Conservation (phyloP, 2,329 filamentous ascomycete genomes). For the Cercospora nicotianae region DNA sequence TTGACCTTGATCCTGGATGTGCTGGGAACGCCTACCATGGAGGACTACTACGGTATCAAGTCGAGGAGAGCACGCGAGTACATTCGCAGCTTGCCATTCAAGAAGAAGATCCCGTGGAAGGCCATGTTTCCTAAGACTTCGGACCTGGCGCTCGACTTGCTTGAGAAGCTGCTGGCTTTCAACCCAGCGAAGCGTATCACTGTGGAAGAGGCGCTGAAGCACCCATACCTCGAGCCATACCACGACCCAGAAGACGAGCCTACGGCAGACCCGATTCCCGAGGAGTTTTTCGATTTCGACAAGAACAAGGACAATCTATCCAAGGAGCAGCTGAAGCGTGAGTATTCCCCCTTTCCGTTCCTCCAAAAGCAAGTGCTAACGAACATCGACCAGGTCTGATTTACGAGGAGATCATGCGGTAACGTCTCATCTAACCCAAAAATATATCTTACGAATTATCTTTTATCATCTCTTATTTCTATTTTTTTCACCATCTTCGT, state of each 20-base stretch:
- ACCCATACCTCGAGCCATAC: constrained; percentile 97
- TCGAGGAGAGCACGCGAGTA: constrained; percentile 95
- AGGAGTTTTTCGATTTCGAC: constrained; percentile 99
- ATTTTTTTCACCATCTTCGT: constrained; percentile 5
- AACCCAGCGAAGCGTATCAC: constrained; percentile 99
- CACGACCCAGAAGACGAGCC: constrained; percentile 99
- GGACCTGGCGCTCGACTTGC: constrained; percentile 87
- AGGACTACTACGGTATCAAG: constrained; percentile 99
- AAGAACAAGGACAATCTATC: constrained; percentile 99
- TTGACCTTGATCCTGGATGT: constrained; percentile 95
- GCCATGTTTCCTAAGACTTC: constrained; percentile 98
- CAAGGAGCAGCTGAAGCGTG: constrained; percentile 96
- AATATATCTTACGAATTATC: constrained; percentile 23
- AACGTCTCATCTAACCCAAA: constrained; percentile 34
- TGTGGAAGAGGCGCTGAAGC: constrained; percentile 93
- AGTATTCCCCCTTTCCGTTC: constrained; percentile 29
- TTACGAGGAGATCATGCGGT: constrained; percentile 93
- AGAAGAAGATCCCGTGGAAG: constrained; percentile 99
- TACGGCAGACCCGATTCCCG: constrained; percentile 91
- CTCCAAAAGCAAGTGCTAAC: not conserved
- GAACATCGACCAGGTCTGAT: constrained; percentile 64
- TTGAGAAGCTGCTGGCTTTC: constrained; percentile 95
- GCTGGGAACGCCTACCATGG: constrained; percentile 97
- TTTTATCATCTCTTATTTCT: constrained; percentile 12
- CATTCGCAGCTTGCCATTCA: constrained; percentile 95